Percentiles rank a stretch among this genome's conserved stretches.
These are phyloP conservation scores for Serendipita vermifera DNA, from an alignment of 768 basidiomycete genomes.

Conservation along the genomic window DNA sequence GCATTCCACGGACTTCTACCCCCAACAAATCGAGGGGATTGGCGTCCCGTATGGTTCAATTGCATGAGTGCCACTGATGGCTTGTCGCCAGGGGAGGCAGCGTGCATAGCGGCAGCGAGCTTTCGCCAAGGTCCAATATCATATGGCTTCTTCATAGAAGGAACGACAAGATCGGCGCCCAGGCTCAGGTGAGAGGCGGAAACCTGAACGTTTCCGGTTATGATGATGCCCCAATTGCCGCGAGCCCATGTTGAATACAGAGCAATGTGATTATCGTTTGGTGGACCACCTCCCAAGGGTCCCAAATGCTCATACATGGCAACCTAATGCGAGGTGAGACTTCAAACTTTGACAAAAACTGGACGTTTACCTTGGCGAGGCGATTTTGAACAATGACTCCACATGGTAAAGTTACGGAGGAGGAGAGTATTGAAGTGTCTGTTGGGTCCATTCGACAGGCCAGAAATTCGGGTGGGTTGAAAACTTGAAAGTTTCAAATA, in stretches of 20 bases:
- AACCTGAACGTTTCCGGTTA: slow-evolving; percentile 79
- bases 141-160: slow-evolving; percentile 24
- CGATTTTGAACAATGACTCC: slow-evolving; percentile 26
- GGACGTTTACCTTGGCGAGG: slow-evolving; percentile 32
- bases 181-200: slow-evolving; percentile 47
- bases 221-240: slow-evolving; percentile 74
- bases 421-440: neutral
- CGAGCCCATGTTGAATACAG: slow-evolving; percentile 67
- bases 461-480: no score
- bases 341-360: neutral
- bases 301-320: slow-evolving; percentile 83
- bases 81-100: neutral
- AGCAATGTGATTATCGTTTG: slow-evolving; percentile 46
- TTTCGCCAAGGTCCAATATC: slow-evolving; percentile 12
- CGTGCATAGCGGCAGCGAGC: slow-evolving; percentile 42
- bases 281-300: slow-evolving; percentile 49
- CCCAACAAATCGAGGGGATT: slow-evolving; percentile 60
- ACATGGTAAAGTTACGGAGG: neutral
- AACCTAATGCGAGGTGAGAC: slow-evolving; percentile 37
- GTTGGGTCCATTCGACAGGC: no score
- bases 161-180: slow-evolving; percentile 59
- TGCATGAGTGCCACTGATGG: slow-evolving; percentile 50
- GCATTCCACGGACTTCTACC: slow-evolving; percentile 47
- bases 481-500: no score
- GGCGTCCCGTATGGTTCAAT: slow-evolving; percentile 69